phyloP scores from a whole-genome alignment of 768 basidiomycete genomes.

The Pleurotus tuber-regium region DNA sequence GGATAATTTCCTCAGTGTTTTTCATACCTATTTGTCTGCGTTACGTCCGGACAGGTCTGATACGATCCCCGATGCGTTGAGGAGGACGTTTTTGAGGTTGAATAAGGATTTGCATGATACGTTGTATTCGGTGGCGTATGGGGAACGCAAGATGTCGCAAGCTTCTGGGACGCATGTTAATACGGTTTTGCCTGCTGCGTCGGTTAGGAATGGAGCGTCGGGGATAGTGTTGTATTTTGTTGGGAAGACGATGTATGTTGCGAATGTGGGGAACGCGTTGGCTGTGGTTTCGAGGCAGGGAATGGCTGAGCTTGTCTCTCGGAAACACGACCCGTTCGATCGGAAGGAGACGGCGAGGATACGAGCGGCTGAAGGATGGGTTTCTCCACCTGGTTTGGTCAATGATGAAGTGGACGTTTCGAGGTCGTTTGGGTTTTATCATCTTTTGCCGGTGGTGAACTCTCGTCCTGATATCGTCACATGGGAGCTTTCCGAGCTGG shows the following conservation, averaged over 20 bases:
- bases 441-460: conserved; percentile 87
- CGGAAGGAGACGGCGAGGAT: conserved; percentile 83
- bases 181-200: conserved; percentile 41
- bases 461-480: conserved; percentile 77
- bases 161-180: conserved; percentile 45
- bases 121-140: conserved; percentile 29
- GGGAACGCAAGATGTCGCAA: conserved; percentile 71
- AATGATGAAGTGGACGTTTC: conserved; percentile 92
- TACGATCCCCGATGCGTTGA: conserved; percentile 69
- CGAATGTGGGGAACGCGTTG: conserved; percentile 85
- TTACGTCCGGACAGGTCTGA: conserved; percentile 49
- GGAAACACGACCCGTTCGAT: conserved; percentile 88
- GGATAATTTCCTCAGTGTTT: conserved; percentile 69
- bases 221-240: conserved; percentile 85
- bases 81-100: conserved; percentile 83
- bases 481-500: conserved; percentile 72
- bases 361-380: conserved; percentile 89
- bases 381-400: conserved; percentile 85
- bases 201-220: conserved; percentile 70
- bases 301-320: conserved; percentile 68
- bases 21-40: conserved; percentile 54
- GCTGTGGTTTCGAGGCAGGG: conserved; percentile 84
- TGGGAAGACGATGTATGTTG: conserved; percentile 79
- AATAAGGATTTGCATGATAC: conserved; percentile 80
- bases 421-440: conserved; percentile 92